Base-by-base conservation (phyloP, 2,329 filamentous ascomycete species). In the Alternaria sp. region DNA sequence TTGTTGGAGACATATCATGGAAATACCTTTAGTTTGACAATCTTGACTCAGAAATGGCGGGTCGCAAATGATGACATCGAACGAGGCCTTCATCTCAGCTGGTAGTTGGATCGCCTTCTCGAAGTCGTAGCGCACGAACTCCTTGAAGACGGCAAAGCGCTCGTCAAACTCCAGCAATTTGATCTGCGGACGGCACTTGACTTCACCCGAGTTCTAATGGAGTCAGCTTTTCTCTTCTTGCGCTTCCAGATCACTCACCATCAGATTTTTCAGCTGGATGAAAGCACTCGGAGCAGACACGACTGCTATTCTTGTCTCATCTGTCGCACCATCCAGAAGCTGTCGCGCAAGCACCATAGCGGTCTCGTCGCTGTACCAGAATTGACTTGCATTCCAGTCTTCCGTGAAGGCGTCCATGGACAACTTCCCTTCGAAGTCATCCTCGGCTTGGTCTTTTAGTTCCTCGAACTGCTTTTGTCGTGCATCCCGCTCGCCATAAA, bases 311-410 rank as follows among this genome's bases (percentile, higher is more conserved):
- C 81, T 84, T 28, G 85, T 88, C 10, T 86, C 83, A 3, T 83
- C 78, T 2, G 84, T 87, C 2, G 87, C 84, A 51, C 85, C 89
- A 5, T 87, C 83, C 2, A 95, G 84, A 33, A 96, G 83, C 72
- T 92, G 86, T 59, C 84, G 82, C 1, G 91, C 92, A 20, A 92
- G 80, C 6, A 84, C 74, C 2, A 78, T 84, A 0, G 92, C 92
- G 23, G 92, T 94, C 67, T 89, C 87, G 57, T 94, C 89, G 9
- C 88, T 88, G 76, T 93, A 93, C 92, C 92, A 96, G 74, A 96
- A 96, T 80, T 95, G 92, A 65, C 88, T 91, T 73, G 90, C 87
- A 74, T 94, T 92, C 92, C 92, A 96, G 78, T 95, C 90, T 79
- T 95, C 92, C 1, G 85, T 84, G 72, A 95, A 96, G 2, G 86